phyloP scores from a whole-genome alignment of 1,284 basidiomycete genomes.

The Hypsizygus ulmarius region DNA sequence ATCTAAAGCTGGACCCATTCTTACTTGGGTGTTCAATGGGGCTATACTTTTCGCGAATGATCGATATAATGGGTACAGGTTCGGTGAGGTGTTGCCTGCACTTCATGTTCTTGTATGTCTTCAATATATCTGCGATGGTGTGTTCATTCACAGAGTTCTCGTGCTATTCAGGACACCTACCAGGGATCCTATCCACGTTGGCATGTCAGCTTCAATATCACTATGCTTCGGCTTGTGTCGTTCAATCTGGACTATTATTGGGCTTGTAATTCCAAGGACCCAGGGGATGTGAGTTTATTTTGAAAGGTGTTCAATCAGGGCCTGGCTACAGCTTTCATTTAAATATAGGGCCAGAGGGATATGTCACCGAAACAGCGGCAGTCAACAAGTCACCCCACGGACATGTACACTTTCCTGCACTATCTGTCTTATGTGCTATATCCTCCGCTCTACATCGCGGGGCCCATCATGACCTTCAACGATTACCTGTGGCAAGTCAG shows the following conservation, averaged over 20 bases:
- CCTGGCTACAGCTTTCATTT: no score
- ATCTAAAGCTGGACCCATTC: constrained; percentile 43
- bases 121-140: not conserved
- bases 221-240: constrained; percentile 91
- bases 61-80: constrained; percentile 73
- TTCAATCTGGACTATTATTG: constrained; percentile 93
- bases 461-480: constrained; percentile 96
- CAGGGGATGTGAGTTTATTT: constrained; percentile 41
- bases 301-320: no score
- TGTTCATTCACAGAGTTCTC: not conserved
- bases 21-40: constrained; percentile 80
- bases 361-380: constrained; percentile 60
- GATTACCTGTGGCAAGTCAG: constrained; percentile 91
- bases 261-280: constrained; percentile 49
- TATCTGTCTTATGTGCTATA: constrained; percentile 74
- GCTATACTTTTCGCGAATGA: constrained; percentile 79
- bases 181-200: constrained; percentile 80
- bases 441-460: constrained; percentile 92
- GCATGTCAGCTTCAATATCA: constrained; percentile 96
- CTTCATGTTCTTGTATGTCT: constrained; percentile 43
- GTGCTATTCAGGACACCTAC: constrained; percentile 58
- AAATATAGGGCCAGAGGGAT: not conserved
- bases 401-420: constrained; percentile 62
- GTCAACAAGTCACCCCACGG: constrained; percentile 29
- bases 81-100: constrained; percentile 52